A percentile compares a stretch with the other conserved stretches of the same genome.
phyloP scores from a whole-genome alignment of 257 asterid genomes.

The Prunella vulgaris region DNA sequence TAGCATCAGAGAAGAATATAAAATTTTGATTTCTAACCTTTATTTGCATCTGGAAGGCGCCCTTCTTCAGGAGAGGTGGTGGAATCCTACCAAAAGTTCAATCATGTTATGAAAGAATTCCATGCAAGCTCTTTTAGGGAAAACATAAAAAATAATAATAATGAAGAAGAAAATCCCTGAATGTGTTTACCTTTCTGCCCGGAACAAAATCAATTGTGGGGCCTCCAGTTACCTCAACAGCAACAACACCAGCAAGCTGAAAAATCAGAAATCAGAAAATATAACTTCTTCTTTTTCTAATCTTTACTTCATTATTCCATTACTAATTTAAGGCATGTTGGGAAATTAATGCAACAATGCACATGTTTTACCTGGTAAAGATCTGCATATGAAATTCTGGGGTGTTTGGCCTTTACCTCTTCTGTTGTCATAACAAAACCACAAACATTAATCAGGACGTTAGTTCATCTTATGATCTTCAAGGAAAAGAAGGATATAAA shows the following conservation, averaged over 20 bases:
- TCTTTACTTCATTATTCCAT: background rate
- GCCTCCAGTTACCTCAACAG: slow-evolving; percentile 87
- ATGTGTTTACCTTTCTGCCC: slow-evolving; percentile 67
- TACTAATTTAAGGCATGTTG: background rate
- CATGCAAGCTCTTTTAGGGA: background rate
- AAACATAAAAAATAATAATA: background rate
- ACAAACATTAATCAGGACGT: background rate
- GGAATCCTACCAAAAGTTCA: slow-evolving; percentile 47
- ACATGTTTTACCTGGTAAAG: slow-evolving; percentile 66
- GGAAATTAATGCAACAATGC: background rate
- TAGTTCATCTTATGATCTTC: too few relatives aligned
- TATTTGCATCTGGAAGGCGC: slow-evolving; percentile 73
- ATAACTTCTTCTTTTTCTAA: background rate
- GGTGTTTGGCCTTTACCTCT: slow-evolving; percentile 62
- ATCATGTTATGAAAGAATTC: background rate
- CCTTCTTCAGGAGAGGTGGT: slow-evolving; percentile 67
- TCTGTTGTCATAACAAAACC: slow-evolving; percentile 49
- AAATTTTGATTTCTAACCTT: slow-evolving; percentile 44
- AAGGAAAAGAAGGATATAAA: background rate
- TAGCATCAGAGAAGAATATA: too few relatives aligned
- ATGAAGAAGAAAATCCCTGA: background rate
- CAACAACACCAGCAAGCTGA: slow-evolving; percentile 90
- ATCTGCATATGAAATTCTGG: slow-evolving; percentile 76
- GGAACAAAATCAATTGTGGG: slow-evolving; percentile 64
- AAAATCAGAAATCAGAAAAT: slow-evolving; percentile 5